Evolutionary conservation across 2,329 filamentous ascomycete genomes (phyloP).

Genomic region (Penicillium verrucosum): DNA sequence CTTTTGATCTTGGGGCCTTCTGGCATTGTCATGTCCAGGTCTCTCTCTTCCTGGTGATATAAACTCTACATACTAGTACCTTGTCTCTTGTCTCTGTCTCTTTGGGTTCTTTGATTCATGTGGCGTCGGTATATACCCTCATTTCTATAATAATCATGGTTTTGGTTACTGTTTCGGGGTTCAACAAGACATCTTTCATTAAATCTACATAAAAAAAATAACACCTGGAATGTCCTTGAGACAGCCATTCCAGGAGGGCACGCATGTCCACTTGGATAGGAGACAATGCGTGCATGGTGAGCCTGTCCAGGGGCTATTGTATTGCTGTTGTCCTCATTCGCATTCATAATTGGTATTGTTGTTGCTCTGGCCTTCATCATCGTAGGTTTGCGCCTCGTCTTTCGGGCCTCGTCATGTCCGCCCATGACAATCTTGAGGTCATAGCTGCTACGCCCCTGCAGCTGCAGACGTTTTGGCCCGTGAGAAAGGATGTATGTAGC

Average conservation of each 20-base stretch:
- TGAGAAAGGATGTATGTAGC: neutral
- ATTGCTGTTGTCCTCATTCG: neutral
- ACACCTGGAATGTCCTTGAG: neutral
- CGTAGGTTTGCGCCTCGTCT: neutral
- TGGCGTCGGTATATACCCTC: constrained; percentile 13
- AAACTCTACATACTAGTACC: neutral
- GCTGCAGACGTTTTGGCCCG: neutral
- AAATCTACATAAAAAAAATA: neutral
- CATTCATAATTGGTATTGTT: neutral
- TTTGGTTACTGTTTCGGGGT: neutral
- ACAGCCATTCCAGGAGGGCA: neutral
- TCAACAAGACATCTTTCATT: neutral
- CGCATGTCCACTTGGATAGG: neutral
- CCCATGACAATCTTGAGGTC: neutral
- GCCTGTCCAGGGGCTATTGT: neutral
- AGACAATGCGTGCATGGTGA: neutral
- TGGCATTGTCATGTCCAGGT: constrained; percentile 1
- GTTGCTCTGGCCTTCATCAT: neutral
- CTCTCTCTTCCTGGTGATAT: constrained; percentile 1
- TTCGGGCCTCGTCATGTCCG: neutral
- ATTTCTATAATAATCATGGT: constrained; percentile 1
- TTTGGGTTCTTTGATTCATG: constrained; percentile 5
- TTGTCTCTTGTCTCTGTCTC: neutral
- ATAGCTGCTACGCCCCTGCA: neutral
- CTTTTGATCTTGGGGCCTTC: neutral